Evolutionary conservation across 495 filamentous ascomycete species (phyloP).

Genomic region (Neurospora sp.): DNA sequence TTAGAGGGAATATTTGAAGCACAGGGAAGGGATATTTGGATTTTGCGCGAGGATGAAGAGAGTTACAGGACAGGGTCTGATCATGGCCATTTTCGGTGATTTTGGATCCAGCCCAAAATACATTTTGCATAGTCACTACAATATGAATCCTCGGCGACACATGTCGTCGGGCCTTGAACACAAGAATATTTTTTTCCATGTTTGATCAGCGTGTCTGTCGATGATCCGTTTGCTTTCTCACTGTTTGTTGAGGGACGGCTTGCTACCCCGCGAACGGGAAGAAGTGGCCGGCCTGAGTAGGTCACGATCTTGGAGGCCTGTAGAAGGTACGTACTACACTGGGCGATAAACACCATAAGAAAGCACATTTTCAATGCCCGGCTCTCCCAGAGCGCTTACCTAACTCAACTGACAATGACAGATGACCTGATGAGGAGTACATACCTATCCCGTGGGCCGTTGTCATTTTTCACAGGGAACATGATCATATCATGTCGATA

Average conservation of each 20-base stretch:
- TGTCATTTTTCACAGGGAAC: not conserved
- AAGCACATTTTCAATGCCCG: not conserved
- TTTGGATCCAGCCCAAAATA: not conserved
- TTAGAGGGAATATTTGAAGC: not conserved
- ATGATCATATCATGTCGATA: not conserved
- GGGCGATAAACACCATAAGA: not conserved
- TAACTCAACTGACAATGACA: not conserved
- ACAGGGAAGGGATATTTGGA: not conserved
- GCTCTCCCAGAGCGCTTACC: not conserved
- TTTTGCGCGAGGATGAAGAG: not conserved
- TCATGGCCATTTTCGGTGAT: not conserved
- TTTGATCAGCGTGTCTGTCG: not conserved
- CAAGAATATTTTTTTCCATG: not conserved
- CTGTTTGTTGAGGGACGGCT: not conserved
- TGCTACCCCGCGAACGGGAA: not conserved
- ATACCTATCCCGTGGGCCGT: not conserved
- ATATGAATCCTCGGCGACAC: not conserved
- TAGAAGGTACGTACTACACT: not conserved
- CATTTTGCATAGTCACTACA: not conserved
- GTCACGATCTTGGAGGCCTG: not conserved
- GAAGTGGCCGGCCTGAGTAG: not conserved
- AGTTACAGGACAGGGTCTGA: not conserved
- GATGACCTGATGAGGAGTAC: not conserved
- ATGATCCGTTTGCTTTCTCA: not conserved
- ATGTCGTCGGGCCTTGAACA: not conserved